phyloP scores from a whole-genome alignment of 306 rosid genomes.

The Acacia acuminata region DNA sequence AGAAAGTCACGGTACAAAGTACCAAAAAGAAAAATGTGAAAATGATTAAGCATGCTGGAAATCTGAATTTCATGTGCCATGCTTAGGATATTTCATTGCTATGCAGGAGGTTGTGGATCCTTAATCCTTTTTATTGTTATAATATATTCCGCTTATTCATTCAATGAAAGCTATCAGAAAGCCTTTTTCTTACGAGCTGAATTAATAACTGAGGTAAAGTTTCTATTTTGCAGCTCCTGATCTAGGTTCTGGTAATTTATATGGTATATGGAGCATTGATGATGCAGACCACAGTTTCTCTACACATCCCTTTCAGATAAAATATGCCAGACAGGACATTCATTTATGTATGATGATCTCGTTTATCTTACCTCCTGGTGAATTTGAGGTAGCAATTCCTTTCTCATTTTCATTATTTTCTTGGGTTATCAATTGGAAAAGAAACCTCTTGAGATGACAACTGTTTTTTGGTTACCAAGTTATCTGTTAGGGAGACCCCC shows the following conservation, averaged over 20 bases:
- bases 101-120: background rate
- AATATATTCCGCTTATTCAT: background rate
- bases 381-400: constrained; percentile 60
- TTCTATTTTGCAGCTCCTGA: constrained; percentile 71
- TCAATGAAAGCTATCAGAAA: background rate
- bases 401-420: constrained; percentile 16
- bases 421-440: background rate
- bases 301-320: constrained; percentile 85
- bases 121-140: background rate
- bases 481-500: constrained; percentile 1
- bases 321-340: constrained; percentile 85
- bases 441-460: constrained; percentile 13
- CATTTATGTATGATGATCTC: constrained; percentile 80
- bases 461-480: constrained; percentile 8
- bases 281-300: constrained; percentile 91
- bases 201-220: constrained; percentile 18
- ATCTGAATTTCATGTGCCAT: background rate
- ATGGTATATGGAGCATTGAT: constrained; percentile 88
- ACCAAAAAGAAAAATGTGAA: background rate
- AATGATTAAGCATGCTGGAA: background rate
- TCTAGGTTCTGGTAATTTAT: constrained; percentile 49
- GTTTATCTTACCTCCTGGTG: constrained; percentile 61
- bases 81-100: background rate
- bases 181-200: background rate
- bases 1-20: background rate